These are phyloP conservation scores for Angomonas ambiguus DNA, from an alignment of 208 protist genomes.

Conservation along the genomic window DNA sequence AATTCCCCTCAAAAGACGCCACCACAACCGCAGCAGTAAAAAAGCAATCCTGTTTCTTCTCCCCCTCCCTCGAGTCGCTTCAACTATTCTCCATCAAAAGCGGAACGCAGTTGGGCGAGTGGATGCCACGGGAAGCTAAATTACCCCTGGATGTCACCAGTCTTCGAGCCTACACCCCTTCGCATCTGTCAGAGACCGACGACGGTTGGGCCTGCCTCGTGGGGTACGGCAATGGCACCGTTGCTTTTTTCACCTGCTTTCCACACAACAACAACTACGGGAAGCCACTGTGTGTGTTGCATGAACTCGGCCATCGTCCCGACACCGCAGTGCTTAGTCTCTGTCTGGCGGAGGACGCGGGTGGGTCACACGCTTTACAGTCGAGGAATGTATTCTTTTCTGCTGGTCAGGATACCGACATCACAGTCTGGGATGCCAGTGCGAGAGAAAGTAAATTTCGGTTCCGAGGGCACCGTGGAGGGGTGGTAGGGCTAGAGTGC, in stretches of 20 bases:
- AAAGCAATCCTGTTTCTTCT: slow-evolving; percentile 38
- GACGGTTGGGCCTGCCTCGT: slow-evolving; percentile 67
- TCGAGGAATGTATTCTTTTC: slow-evolving; percentile 65
- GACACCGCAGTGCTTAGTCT: slow-evolving; percentile 87
- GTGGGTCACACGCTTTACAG: not conserved
- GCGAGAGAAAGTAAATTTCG: slow-evolving; percentile 69
- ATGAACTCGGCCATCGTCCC: slow-evolving; percentile 76
- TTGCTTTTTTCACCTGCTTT: slow-evolving; percentile 69
- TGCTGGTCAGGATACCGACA: slow-evolving; percentile 95
- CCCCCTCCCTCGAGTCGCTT: slow-evolving; percentile 80
- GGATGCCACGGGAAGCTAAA: slow-evolving; percentile 70
- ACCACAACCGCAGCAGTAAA: slow-evolving; percentile 1
- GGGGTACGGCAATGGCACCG: slow-evolving; percentile 83
- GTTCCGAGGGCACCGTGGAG: slow-evolving; percentile 83
- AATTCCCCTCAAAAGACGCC: slow-evolving; percentile 4
- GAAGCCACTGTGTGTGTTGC: slow-evolving; percentile 75
- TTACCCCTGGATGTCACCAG: slow-evolving; percentile 78
- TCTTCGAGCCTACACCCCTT: slow-evolving; percentile 38
- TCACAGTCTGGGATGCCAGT: slow-evolving; percentile 97
- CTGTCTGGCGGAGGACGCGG: slow-evolving; percentile 26
- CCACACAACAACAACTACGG: slow-evolving; percentile 81
- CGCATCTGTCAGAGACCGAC: not conserved
- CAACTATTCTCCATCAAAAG: slow-evolving; percentile 77
- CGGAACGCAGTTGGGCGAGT: slow-evolving; percentile 57
- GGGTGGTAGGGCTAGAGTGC: slow-evolving; percentile 65